These are phyloP conservation scores for Lichtheimia ramosa DNA, from an alignment of 371 early-diverging fungal genomes.

Conservation along the genomic window DNA sequence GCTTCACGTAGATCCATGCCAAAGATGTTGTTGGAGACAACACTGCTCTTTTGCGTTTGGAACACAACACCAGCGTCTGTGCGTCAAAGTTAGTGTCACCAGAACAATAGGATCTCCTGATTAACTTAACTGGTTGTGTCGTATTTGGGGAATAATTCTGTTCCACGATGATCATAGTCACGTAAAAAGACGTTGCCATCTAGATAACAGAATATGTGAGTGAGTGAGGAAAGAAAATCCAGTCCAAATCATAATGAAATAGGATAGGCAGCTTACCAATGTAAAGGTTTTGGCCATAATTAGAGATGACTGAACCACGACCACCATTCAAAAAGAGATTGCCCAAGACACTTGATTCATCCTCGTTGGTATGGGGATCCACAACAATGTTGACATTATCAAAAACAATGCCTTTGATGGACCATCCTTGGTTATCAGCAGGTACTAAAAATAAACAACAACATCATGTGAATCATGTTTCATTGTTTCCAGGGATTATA, in stretches of 20 bases:
- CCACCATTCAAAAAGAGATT: constrained; percentile 43
- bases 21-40: constrained; percentile 46
- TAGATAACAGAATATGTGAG: constrained; percentile 3
- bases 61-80: constrained; percentile 37
- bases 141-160: constrained; percentile 19
- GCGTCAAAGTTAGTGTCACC: not conserved
- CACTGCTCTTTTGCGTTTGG: constrained; percentile 34
- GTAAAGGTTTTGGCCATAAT: constrained; percentile 24
- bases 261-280: constrained; percentile 29
- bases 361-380: constrained; percentile 22
- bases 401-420: constrained; percentile 40
- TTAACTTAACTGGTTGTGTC: constrained; percentile 32
- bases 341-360: constrained; percentile 30
- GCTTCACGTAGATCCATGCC: constrained; percentile 44
- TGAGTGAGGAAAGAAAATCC: not conserved
- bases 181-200: constrained; percentile 47
- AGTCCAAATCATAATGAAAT: not conserved
- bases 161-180: constrained; percentile 29
- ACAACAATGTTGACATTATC: constrained; percentile 41
- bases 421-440: constrained; percentile 27
- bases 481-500: not conserved
- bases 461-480: not conserved
- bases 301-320: constrained; percentile 28
- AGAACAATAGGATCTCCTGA: not conserved
- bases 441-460: constrained; percentile 11